Evolutionary conservation across 352 stramenopile genomes (phyloP).

Genomic region (Pythium sukuiense): DNA sequence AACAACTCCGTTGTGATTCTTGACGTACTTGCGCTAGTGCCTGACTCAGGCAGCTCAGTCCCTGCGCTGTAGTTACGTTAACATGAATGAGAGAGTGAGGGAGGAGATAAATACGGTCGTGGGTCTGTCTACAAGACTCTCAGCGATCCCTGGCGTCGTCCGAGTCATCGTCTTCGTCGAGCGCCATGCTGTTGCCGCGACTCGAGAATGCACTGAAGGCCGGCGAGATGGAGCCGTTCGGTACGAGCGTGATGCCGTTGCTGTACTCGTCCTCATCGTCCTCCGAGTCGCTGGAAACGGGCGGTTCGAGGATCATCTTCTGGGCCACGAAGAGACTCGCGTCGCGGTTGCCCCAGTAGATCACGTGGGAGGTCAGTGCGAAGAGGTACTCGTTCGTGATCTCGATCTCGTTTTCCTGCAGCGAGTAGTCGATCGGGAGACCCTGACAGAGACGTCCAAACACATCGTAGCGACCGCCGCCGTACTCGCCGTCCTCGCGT

Average conservation of each 20-base stretch:
- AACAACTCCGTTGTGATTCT: too few species aligned
- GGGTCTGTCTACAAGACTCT: too few species aligned
- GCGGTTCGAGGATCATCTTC: constrained; percentile 79
- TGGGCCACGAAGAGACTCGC: constrained; percentile 91
- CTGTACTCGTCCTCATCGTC: constrained; percentile 24
- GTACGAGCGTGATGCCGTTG: constrained; percentile 6
- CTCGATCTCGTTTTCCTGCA: constrained; percentile 94
- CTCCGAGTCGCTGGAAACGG: constrained; percentile 27
- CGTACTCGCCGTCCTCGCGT: constrained; percentile 23
- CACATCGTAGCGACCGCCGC: constrained; percentile 41
- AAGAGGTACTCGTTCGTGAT: constrained; percentile 94
- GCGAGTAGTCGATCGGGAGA: constrained; percentile 82
- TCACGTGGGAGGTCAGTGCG: constrained; percentile 89
- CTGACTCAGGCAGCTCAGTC: too few species aligned
- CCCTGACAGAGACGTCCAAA: constrained; percentile 72
- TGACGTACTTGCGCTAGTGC: too few species aligned
- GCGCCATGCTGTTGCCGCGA: not conserved
- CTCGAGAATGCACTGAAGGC: constrained; percentile 27
- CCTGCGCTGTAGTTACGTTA: too few species aligned
- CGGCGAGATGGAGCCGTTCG: constrained; percentile 28
- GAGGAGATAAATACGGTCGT: not conserved
- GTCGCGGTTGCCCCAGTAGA: constrained; percentile 92
- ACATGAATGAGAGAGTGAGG: too few species aligned
- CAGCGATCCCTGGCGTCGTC: not conserved
- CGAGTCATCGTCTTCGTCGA: constrained; percentile 6